Evolutionary conservation across 2,329 filamentous ascomycete species (phyloP), one percentile per base, ranked within the genome.

Genomic region (Cyclaneusma minus): DNA sequence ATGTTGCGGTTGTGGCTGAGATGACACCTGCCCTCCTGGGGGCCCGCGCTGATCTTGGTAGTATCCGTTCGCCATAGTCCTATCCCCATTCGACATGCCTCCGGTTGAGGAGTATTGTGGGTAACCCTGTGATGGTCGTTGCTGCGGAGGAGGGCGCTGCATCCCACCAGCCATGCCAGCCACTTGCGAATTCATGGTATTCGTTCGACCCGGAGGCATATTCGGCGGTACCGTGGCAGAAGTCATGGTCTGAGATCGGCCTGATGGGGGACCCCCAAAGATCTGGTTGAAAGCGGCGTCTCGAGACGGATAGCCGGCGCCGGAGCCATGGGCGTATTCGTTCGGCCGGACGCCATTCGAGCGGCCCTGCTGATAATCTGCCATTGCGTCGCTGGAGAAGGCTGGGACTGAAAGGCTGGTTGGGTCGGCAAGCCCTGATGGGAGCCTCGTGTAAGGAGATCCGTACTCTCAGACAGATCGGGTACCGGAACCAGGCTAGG

Each of bases 231-330:
- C 55, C 16, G 76, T 65, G 37, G 83, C 75, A 29, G 80, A 84
- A 36, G 76, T 89, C 84, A 95, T 94, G 14, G 87, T 94, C 47
- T 94, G 85, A 31, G 85, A 91, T 50, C 89, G 77, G 31, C 87
- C 87, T 23, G 81, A 71, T 24, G 83, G 83, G 37, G 82, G 84
- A 37, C 81, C 68, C 37, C 87, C 89, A 50, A 95, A 98, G 48
- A 95, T 95, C 56, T 87, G 87, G 39, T 80, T 83, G 54, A 91
- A 98, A 38, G 87, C 89, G 40, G 83, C 82, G 68, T 98, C 85
- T 56, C 89, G 78, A 55, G 89, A n/a, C n/a, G n/a, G n/a, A n/a
- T n/a, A n/a, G n/a, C n/a, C n/a, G n/a, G n/a, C 36, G 60, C 57
- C 29, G 58, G 46, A 13, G 53, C 47, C 31, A 62, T 55, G 38